Base-by-base conservation (phyloP, 768 basidiomycete species). In the Fibroporia radiculosa region DNA sequence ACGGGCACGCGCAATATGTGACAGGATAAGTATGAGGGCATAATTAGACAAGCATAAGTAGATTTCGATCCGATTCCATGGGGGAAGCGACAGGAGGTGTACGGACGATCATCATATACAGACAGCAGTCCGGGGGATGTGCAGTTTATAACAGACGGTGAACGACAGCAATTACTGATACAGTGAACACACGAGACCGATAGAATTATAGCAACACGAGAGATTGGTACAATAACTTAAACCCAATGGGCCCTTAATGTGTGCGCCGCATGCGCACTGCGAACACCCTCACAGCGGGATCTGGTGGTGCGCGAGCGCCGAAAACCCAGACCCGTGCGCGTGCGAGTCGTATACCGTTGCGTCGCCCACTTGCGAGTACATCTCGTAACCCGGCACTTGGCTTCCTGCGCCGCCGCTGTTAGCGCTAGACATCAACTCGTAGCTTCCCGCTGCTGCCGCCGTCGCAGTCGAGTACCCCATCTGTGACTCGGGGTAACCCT, bases 401-500 rank as follows among this genome's bases (percentile, higher is more conserved):
- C 27, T 14, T 4, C 33, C 13, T 4, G 49, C 23, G 42, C 41
- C 48, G 22, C 36, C 44, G 39, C 38, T 28, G 43, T 48, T 42
- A 25, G 45, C 40, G 27, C 25, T 31, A 25, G 47, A 50, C 48
- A 51, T 32, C 28, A 25, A 24, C 27, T 40, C 41, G 36, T 42
- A 41, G 11, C 37, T 23, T n/a, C 39, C 35, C n/a, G 23, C 40
- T 23, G 8, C 39, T 29, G 2, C 12, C 38, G 51, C 45, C 41
- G 41, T 45, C 43, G 47, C 31, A 43, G 49, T 43, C 20, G 50
- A 16, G 32, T 45, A 52, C 43, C 47, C 53, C 44, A 61, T 57
- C 47, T 61, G 55, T 32, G 62, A 56, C 41, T 61, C 62, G 36
- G 34, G 42, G 44, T 52, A 57, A 27, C 53, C 44, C 36, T 14